Conservation (phyloP, 2,329 filamentous ascomycete genomes). For the Colletotrichum sp. region DNA sequence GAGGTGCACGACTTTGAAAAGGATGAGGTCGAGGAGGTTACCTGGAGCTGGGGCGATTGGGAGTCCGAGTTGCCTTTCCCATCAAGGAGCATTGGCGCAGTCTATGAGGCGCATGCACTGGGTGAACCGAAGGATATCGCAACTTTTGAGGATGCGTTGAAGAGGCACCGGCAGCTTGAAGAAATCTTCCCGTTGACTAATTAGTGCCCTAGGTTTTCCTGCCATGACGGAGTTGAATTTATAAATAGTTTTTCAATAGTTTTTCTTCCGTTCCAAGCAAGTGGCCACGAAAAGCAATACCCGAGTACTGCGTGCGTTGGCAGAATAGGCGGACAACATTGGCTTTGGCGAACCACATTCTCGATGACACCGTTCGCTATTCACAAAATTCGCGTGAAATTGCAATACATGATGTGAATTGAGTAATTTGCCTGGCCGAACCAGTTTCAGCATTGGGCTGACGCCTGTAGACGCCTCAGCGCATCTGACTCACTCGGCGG, state of each 20-base stretch:
- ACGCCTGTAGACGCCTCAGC: neutral
- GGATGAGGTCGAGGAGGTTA: slow-evolving; percentile 45
- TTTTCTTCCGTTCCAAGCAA: accelerated
- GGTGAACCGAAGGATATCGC: neutral
- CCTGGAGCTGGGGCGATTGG: slow-evolving; percentile 51
- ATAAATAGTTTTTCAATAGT: accelerated
- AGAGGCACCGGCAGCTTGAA: slow-evolving; percentile 8
- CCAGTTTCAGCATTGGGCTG: neutral
- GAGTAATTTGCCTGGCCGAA: too few relatives aligned
- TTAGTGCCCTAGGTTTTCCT: neutral
- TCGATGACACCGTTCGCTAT: accelerated
- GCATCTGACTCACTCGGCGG: slow-evolving; percentile 11
- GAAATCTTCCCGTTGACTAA: neutral
- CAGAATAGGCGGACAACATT: neutral
- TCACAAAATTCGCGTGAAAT: neutral
- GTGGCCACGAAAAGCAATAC: neutral
- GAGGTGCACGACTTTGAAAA: slow-evolving; percentile 56
- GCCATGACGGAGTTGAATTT: neutral
- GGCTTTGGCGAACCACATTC: accelerated
- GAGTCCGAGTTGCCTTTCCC: slow-evolving; percentile 48
- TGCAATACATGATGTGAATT: neutral
- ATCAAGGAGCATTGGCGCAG: slow-evolving; percentile 53
- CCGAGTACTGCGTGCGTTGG: neutral
- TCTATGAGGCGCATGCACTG: slow-evolving; percentile 61
- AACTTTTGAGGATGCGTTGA: slow-evolving; percentile 10